Conservation (phyloP, 2,329 filamentous ascomycete genomes). For the Incumbomyces lentus region DNA sequence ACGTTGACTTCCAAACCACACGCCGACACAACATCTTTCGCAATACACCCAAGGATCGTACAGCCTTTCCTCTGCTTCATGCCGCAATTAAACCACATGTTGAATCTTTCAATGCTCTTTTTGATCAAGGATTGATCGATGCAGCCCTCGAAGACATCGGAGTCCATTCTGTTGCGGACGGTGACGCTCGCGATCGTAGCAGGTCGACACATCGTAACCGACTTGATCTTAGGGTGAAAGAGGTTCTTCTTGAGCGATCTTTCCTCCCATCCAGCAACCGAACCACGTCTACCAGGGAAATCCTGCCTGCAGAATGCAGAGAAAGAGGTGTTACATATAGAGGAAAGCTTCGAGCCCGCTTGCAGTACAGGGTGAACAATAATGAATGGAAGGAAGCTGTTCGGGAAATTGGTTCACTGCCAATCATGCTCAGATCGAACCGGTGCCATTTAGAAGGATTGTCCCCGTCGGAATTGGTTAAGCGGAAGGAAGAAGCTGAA, state of each 20-base stretch:
- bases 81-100: conserved; percentile 84
- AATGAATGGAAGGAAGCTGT: conserved; percentile 73
- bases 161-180: conserved; percentile 76
- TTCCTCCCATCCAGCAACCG: conserved; percentile 74
- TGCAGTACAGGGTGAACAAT: conserved; percentile 81
- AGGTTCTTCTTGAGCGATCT: conserved; percentile 73
- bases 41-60: conserved; percentile 75
- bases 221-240: conserved; percentile 66
- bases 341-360: conserved; percentile 69
- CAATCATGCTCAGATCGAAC: conserved; percentile 90
- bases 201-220: conserved; percentile 48
- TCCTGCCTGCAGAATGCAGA: conserved; percentile 85
- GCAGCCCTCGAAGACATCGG: conserved; percentile 81
- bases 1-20: conserved; percentile 73
- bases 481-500: conserved; percentile 87
- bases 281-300: conserved; percentile 66
- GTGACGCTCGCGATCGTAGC: conserved; percentile 37
- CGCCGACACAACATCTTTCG: conserved; percentile 80
- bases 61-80: conserved; percentile 78
- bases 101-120: conserved; percentile 88
- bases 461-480: conserved; percentile 70
- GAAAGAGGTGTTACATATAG: conserved; percentile 88
- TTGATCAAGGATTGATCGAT: conserved; percentile 63
- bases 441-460: conserved; percentile 82
- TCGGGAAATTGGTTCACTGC: conserved; percentile 77